Evolutionary conservation across 108 stramenopile genomes (phyloP), one percentile per base, ranked within the genome.

Genomic region (Nannochloropsis oceanica): DNA sequence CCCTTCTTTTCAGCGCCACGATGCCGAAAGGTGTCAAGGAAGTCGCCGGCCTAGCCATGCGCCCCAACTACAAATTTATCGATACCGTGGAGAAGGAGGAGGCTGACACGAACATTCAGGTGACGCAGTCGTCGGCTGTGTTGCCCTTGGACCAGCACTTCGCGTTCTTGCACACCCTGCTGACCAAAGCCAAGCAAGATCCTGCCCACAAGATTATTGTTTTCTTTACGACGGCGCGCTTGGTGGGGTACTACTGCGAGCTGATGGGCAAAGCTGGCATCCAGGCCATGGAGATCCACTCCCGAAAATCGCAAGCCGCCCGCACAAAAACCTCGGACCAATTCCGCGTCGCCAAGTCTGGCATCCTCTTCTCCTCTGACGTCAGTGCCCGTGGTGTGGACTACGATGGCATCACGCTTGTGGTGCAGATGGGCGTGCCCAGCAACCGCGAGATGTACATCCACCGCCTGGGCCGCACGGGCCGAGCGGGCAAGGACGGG

Each of bases 401-500:
- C 90, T 96, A 90, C 90, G 94, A 92, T 73, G 92, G 92, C 84
- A 93, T 95, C 0, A 93, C 93, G 12, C 91, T 91, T 25, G 94
- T 96, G 24, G 80, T 96, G 20, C 96, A 96, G 89, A 87, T 96
- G 83, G 94, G 96, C 20, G 85, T 94, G 42, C 89, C 97, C 11
- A 11, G 89, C 91, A 44, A 86, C 86, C 85, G 93, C 83, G 96
- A 94, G 82, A 94, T 95, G 81, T 98, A 98, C 86, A 91, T 97
- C 50, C 97, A 98, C 91, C 93, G 98, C n/a, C 91, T 98, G 9
- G 98, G 98, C 22, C 92, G 98, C 25, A 97, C 96, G 12, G 98
- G 95, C 22, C 91, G 98, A 20, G 96, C 95, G 12, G 96, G 96
- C 22, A 89, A 83, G 83, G 84, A 25, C 5, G 92, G 92, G 20